Conservation (phyloP, 306 rosid species). For the Rubus idaeus region DNA sequence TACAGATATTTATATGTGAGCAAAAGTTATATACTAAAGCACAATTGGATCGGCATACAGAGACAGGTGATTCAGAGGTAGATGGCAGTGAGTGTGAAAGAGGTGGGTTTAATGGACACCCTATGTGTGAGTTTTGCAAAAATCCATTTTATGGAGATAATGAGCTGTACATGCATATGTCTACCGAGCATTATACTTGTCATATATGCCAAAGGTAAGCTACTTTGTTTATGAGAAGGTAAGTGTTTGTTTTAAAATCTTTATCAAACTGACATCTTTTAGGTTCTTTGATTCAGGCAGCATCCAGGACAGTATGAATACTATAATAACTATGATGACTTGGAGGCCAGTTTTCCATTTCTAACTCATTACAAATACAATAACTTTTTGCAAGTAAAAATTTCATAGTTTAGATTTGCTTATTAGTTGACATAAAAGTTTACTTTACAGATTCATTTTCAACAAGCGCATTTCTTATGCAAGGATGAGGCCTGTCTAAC, state of each 20-base stretch:
- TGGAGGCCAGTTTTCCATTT: conserved; percentile 64
- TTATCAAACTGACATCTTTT: neutral
- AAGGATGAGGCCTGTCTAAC: conserved; percentile 90
- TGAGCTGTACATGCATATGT: conserved; percentile 80
- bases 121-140: conserved; percentile 84
- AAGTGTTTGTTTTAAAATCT: conserved; percentile 1
- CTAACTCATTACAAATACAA: neutral
- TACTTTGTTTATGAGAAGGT: neutral
- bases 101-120: conserved; percentile 97
- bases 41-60: conserved; percentile 75
- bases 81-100: conserved; percentile 98
- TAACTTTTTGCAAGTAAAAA: neutral
- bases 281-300: conserved; percentile 54
- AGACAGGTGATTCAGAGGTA: conserved; percentile 85
- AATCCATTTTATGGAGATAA: conserved; percentile 90
- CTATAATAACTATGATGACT: conserved; percentile 83
- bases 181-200: conserved; percentile 91
- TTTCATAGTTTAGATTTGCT: neutral
- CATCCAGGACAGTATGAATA: conserved; percentile 84
- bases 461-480: conserved; percentile 78
- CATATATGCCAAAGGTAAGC: conserved; percentile 94
- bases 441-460: conserved; percentile 70
- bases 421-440: neutral
- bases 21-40: conserved; percentile 84
- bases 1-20: conserved; percentile 84